Evolutionary conservation across 345 rosid genomes (phyloP), one percentile per base, ranked within the genome.

Genomic region (Combretum micranthum): DNA sequence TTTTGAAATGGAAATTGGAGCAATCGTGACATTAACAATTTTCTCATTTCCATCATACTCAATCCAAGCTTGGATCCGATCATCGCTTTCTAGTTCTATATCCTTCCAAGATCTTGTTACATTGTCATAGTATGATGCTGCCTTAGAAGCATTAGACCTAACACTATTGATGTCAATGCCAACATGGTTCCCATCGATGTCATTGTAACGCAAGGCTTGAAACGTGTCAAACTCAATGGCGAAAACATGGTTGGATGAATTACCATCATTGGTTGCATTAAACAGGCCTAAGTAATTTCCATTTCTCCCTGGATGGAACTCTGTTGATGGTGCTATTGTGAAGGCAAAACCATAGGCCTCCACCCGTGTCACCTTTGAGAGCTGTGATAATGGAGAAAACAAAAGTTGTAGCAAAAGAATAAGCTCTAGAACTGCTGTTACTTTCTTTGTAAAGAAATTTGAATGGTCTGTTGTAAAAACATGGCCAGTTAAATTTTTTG

Each of bases 141-240:
- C n/a, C n/a, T n/a, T n/a, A n/a, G n/a, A n/a, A n/a, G n/a, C n/a
- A n/a, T n/a, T n/a, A n/a, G 98, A 91, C 0, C 12, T 0, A 79
- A 85, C 55, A 56, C 67, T 58, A 53, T 91, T 86, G 69, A 79
- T 54, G 64, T 88, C 66, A 60, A 88, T 66, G 26, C 92, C 86
- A 0, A 80, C 76, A 60, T 76, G 74, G 50, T 73, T 85, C 26
- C 79, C 81, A 47, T 63, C 61, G 12, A 47, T 43, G 47, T 77
- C 80, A 16, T 0, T 12, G 0, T 45, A 73, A 0, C 68, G 64
- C 56, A 54, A 50, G 3, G 83, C 75, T 57, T 69, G 77, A 2
- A 78, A 81, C 0, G 91, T 80, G 42, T 86, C 91, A 12, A 89
- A 80, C 43, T 84, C 86, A 0, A 88, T 74, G 0, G 84, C 84